phyloP scores from a whole-genome alignment of 305 asterid genomes.

The Coffea humblotiana region DNA sequence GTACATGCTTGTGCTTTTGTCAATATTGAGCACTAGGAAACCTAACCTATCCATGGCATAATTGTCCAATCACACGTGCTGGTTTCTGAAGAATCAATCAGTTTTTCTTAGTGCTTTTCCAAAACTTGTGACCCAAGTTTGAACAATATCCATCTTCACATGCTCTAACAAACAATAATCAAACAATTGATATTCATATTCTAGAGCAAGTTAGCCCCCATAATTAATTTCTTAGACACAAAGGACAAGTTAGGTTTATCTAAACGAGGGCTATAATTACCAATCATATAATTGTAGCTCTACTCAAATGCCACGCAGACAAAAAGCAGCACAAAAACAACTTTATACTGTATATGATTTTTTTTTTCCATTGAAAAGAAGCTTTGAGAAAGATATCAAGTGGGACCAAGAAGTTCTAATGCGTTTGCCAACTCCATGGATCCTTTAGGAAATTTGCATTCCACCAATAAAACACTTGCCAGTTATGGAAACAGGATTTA shows the following conservation, averaged over 20 bases:
- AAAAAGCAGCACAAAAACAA: neutral
- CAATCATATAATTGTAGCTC: neutral
- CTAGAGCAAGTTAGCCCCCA: neutral
- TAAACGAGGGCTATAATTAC: neutral
- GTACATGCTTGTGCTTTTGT: constrained; percentile 22
- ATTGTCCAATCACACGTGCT: constrained; percentile 30
- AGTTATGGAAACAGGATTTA: neutral
- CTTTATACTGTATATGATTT: neutral
- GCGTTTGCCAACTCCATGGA: neutral
- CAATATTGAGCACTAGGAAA: constrained; percentile 14
- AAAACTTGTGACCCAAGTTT: constrained; percentile 29
- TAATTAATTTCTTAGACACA: neutral
- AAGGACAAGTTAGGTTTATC: neutral
- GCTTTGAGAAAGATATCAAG: neutral
- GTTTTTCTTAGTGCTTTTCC: neutral
- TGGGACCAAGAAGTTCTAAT: neutral
- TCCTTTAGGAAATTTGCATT: neutral
- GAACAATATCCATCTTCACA: neutral
- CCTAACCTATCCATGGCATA: constrained; percentile 1
- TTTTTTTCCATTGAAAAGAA: neutral
- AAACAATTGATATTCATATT: neutral
- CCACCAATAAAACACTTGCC: too few species aligned
- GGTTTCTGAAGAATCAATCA: constrained; percentile 19
- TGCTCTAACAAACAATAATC: neutral
- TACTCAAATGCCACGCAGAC: neutral